phyloP scores from a whole-genome alignment of 1,284 basidiomycete species.

The Fereydounia khargensis region DNA sequence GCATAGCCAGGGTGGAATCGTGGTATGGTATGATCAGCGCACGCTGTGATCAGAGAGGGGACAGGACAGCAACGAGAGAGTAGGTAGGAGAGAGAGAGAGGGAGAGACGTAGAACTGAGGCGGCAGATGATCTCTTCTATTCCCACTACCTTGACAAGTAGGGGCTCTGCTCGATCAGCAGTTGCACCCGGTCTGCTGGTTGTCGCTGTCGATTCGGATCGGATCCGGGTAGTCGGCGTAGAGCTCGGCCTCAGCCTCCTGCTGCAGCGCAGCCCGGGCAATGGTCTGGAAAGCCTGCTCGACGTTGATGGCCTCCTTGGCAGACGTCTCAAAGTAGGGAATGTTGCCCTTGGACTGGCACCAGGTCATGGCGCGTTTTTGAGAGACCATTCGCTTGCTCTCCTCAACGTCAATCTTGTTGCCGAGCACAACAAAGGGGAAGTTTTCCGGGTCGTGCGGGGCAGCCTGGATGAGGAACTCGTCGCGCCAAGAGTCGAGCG shows the following conservation, averaged over 20 bases:
- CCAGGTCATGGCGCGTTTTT: constrained; percentile 99
- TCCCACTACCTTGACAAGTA: too few relatives aligned
- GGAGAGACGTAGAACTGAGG: background rate
- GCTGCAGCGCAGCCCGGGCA: constrained; percentile 94
- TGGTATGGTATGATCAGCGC: background rate
- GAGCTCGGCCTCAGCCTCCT: constrained; percentile 92
- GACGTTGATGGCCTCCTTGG: constrained; percentile 99
- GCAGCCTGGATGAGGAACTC: constrained; percentile 69
- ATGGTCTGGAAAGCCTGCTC: constrained; percentile 99
- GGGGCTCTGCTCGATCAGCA: constrained; percentile 67
- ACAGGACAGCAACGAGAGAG: background rate
- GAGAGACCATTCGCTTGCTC: constrained; percentile 95
- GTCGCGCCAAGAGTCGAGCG: constrained; percentile 60
- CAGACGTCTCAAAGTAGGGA: constrained; percentile 98
- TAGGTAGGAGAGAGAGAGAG: background rate
- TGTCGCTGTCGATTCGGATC: constrained; percentile 92
- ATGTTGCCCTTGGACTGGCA: constrained; percentile 99
- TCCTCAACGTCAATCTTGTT: constrained; percentile 99
- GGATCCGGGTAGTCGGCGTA: constrained; percentile 99
- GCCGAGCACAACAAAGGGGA: constrained; percentile 86
- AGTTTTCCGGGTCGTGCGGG: constrained; percentile 97
- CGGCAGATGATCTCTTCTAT: too few relatives aligned
- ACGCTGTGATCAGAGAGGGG: background rate
- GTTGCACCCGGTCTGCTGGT: constrained; percentile 85
- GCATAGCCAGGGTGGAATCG: background rate